Evolutionary conservation across 306 rosid genomes (phyloP).

Genomic region (Benincasa hispida): DNA sequence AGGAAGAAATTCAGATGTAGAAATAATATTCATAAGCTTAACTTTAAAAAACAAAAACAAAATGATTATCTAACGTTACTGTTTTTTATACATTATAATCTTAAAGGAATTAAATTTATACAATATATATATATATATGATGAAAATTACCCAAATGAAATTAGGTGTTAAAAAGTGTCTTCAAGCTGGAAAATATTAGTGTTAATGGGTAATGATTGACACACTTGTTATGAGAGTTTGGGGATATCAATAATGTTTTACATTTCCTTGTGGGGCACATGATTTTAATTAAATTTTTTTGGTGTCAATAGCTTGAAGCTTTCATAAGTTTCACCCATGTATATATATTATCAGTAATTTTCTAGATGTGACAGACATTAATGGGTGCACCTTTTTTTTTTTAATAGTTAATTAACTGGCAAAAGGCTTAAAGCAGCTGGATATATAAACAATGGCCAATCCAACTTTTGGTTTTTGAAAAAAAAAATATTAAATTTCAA

Average conservation of each 20-base stretch:
- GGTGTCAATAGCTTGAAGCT: not conserved
- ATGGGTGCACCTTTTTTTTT: not conserved
- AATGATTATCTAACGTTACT: not conserved
- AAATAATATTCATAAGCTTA: too few relatives aligned
- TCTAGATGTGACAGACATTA: not conserved
- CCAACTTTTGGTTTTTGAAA: not conserved
- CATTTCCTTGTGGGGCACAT: slow-evolving; percentile 5
- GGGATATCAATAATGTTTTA: not conserved
- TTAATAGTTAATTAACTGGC: not conserved
- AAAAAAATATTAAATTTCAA: not conserved
- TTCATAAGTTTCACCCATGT: not conserved
- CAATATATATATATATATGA: too few relatives aligned
- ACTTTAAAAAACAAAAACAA: too few relatives aligned
- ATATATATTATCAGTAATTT: not conserved
- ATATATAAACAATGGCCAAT: not conserved
- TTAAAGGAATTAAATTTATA: not conserved
- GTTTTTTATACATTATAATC: not conserved
- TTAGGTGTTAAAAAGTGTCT: not conserved
- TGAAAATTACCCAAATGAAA: not conserved
- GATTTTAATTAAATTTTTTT: not conserved
- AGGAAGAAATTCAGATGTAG: too few relatives aligned
- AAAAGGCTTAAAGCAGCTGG: not conserved
- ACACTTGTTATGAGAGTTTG: not conserved
- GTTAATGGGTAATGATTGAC: slow-evolving; percentile 7
- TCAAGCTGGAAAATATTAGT: not conserved